Evolutionary conservation across 139 green algal genomes (phyloP).

Genomic region (Coelastrella sp.): DNA sequence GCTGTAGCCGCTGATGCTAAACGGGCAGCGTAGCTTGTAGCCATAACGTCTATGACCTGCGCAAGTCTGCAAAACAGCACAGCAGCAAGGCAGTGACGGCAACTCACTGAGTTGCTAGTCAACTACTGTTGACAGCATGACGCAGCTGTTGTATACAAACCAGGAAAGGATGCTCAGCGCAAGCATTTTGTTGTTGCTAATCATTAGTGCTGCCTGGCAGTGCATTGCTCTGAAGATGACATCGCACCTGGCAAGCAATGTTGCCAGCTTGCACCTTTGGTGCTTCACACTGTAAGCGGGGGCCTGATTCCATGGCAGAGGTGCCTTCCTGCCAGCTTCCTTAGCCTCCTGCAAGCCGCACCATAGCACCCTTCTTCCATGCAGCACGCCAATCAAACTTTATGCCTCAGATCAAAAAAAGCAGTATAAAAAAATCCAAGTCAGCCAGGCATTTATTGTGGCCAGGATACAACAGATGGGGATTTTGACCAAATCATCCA

Average conservation of each 20-base stretch:
- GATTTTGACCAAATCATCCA: too few species aligned
- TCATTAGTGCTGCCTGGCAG: neutral
- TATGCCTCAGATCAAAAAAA: neutral
- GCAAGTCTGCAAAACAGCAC: neutral
- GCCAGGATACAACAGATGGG: too few species aligned
- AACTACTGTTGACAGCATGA: neutral
- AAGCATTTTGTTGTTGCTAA: too few species aligned
- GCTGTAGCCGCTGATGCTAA: constrained; percentile 9
- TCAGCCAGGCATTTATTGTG: too few species aligned
- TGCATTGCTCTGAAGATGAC: neutral
- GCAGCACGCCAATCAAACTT: neutral
- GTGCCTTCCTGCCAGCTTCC: constrained; percentile 7
- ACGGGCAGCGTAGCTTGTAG: constrained; percentile 15
- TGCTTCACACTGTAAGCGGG: neutral
- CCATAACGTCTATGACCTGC: neutral
- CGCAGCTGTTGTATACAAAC: too few species aligned
- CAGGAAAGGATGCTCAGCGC: too few species aligned
- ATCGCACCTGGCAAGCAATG: neutral
- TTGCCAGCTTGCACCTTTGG: neutral
- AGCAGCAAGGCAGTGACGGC: neutral
- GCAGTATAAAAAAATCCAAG: too few species aligned
- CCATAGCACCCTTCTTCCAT: neutral
- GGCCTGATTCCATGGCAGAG: constrained; percentile 19
- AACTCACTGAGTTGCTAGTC: neutral
- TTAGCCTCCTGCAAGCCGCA: neutral